Base-by-base conservation (phyloP, 495 filamentous ascomycete genomes). In the Daldinia grandis region DNA sequence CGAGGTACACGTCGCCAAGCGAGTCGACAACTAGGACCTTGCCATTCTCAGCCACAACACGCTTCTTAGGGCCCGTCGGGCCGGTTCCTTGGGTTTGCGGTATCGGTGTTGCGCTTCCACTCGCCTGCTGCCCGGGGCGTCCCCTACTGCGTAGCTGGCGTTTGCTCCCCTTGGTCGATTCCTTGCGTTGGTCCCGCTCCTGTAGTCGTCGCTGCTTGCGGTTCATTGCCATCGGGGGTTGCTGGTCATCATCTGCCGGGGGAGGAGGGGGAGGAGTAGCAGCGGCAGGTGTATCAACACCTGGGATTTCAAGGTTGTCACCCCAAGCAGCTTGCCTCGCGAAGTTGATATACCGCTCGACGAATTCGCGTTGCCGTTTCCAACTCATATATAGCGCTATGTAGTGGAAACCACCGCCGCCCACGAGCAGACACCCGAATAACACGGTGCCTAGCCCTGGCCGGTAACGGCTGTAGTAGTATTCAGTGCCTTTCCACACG, bases 11-110 rank as follows among this genome's bases (percentile, higher is more conserved):
- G 76, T 96, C 93, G 6, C 95, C 95, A 17, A 89, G 81, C 0
- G 92, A 92, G 79, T 99, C 95, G 6, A 99, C 95, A 66, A 99
- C 91, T 40, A 98, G 78, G 0, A 95, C 85, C 81, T 99, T 99
- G 44, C 95, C 95, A 76, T 99, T 99, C 83, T 97, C 91, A 2
- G 94, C 94, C 27, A 93, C 86, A 19, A 98, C 91, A 10, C 89
- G 82, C 85, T 93, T 95, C 79, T 91, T 92, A 40, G 91, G 82
- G 2, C 93, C 93, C 0, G 67, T 86, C 72, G 67, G 91, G 72
- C 77, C 85, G 4, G 82, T 67, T 2, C 78, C 78, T 66, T 81
- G 78, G 15, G 70, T 33, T 38, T 64, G 69, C 15, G 75, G 75
- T 24, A 75, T 54, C 6, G 69, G 74, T 17, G 51, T 79, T 55